Conservation (phyloP, 108 stramenopile species). For the Epithemia pelagica region DNA sequence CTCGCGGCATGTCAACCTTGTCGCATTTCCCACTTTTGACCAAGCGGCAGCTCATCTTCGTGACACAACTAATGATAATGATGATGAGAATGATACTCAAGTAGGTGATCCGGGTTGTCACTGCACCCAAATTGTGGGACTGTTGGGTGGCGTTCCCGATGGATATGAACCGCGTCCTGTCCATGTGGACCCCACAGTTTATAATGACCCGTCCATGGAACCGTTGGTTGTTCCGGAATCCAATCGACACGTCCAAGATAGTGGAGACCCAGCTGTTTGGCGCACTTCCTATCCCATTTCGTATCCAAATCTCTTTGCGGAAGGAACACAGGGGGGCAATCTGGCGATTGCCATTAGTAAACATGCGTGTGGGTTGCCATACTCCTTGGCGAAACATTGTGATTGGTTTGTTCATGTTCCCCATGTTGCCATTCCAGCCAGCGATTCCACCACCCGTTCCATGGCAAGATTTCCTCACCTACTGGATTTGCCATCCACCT, state of each 20-base stretch:
- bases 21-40: slow-evolving; percentile 56
- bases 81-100: neutral
- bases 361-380: slow-evolving; percentile 37
- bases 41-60: slow-evolving; percentile 26
- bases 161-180: neutral
- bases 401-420: slow-evolving; percentile 70
- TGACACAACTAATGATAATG: neutral
- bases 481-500: slow-evolving; percentile 48
- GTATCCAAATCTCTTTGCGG: neutral
- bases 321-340: neutral
- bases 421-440: slow-evolving; percentile 23
- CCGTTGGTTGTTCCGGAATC: neutral
- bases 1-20: slow-evolving; percentile 54
- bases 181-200: neutral
- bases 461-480: slow-evolving; percentile 19
- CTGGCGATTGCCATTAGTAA: neutral
- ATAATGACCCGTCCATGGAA: neutral
- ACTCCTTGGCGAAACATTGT: slow-evolving; percentile 48
- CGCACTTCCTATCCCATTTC: neutral
- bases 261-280: slow-evolving; percentile 3
- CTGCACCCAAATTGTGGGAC: slow-evolving; percentile 14
- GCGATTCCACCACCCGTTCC: no score
- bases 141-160: slow-evolving; percentile 14
- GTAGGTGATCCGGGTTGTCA: slow-evolving; percentile 2
- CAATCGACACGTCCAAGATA: neutral